Base-by-base conservation (phyloP, 2,329 filamentous ascomycete species). In the Penicillium sp. region DNA sequence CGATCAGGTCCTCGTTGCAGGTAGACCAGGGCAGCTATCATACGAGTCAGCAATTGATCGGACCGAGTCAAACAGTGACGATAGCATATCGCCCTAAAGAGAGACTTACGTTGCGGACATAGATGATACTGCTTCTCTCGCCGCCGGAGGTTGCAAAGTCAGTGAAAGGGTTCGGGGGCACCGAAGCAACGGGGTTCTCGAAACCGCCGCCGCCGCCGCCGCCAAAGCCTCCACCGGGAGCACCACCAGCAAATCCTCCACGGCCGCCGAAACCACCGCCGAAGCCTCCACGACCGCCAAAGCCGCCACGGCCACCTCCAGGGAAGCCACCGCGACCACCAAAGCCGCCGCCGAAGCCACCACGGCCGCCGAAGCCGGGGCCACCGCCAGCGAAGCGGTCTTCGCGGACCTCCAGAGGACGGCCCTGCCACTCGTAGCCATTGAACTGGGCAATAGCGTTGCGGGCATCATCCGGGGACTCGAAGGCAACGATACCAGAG, bases 381-480 rank as follows among this genome's bases (percentile, higher is more conserved):
- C 77, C 78, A 48, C 73, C 76, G 46, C 75, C 76, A 61, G 95
- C 95, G 75, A 93, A 99, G 60, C 95, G 90, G 75, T 99, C 95
- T 79, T 98, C 94, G 65, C 95, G 93, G 65, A 99, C 95, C 77
- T 99, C 95, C 54, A 99, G 87, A 55, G 89, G 82, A 60, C 95
- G 90, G 11, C 95, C 95, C 77, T 98, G 94, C 95, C 95, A 99
- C 66, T 99, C 95, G 76, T 97, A 98, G 61, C 95, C 95, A 75
- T 98, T 97, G 84, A 98, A 99, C 70, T 97, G 93, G 73, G 93
- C 89, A 67, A 99, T 99, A 25, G 95, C 95, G 73, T 93, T 97
- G 68, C 93, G 92, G 45, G 95, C 94, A 79, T 99, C 95, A 61
- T 98, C 93, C 1, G 93, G 87, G 60, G 89, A 94, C 77, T 99